Conservation (phyloP, 2,329 filamentous ascomycete species). For the Phialophora verrucosa region DNA sequence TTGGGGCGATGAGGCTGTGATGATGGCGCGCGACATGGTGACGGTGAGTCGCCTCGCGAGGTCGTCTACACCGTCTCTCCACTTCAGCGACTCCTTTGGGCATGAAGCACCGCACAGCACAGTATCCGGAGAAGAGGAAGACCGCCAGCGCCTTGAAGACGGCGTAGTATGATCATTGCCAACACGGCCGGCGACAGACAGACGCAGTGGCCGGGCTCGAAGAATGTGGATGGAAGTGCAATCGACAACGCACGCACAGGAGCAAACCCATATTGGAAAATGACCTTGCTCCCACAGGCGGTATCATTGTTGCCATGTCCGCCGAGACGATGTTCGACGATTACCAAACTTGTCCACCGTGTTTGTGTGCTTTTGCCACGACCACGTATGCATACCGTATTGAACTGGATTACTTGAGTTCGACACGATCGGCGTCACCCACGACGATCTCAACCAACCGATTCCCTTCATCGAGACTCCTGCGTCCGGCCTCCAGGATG, state of each 20-base stretch:
- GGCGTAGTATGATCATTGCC: neutral
- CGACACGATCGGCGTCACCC: constrained; percentile 52
- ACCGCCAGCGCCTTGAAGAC: neutral
- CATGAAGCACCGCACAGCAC: neutral
- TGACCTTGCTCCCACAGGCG: neutral
- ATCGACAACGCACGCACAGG: neutral
- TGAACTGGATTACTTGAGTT: constrained; percentile 19
- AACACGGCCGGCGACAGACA: neutral
- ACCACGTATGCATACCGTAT: neutral
- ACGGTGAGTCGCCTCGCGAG: neutral
- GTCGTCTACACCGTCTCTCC: neutral
- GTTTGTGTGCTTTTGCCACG: neutral
- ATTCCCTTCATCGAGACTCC: constrained; percentile 81
- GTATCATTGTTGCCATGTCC: neutral
- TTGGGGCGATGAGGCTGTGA: neutral
- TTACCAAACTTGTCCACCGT: neutral
- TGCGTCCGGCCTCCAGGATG: constrained; percentile 83
- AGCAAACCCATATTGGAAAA: neutral
- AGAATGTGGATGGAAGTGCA: neutral
- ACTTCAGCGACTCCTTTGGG: neutral
- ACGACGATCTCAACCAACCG: constrained; percentile 76
- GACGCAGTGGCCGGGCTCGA: neutral
- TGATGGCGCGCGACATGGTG: neutral
- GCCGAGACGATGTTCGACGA: neutral
- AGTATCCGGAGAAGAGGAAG: neutral